phyloP scores from a whole-genome alignment of 2,329 filamentous ascomycete species.

The Venturia aucupariae region DNA sequence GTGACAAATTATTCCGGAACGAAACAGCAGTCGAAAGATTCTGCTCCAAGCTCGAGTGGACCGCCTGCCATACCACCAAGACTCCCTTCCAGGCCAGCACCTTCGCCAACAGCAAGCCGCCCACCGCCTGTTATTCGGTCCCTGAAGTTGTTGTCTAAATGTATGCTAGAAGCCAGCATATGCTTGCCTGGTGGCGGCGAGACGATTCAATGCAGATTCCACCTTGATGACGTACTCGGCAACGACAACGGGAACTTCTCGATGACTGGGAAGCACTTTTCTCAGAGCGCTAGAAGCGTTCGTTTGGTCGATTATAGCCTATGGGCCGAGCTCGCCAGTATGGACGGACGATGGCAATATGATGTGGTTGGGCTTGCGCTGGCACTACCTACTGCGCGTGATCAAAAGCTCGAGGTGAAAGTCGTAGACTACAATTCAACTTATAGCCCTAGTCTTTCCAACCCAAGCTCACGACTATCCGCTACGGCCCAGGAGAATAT shows the following conservation, averaged over 20 bases:
- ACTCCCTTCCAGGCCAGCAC: not conserved
- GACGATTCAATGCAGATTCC: not conserved
- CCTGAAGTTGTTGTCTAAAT: not conserved
- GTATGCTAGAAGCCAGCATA: not conserved
- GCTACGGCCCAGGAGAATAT: not conserved
- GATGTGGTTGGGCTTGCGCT: not conserved
- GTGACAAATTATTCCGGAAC: not conserved
- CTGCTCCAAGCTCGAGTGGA: not conserved
- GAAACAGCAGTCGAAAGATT: not conserved
- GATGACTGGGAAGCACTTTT: not conserved
- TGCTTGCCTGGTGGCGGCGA: not conserved
- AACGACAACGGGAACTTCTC: not conserved
- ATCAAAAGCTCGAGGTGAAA: not conserved
- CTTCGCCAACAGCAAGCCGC: not conserved
- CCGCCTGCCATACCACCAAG: not conserved
- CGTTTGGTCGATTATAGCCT: constrained; percentile 3
- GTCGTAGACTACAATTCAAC: not conserved
- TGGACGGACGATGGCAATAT: not conserved
- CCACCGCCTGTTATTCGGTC: not conserved
- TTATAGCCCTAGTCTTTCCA: not conserved
- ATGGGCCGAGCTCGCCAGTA: not conserved
- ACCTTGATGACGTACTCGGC: not conserved
- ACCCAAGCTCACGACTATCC: not conserved
- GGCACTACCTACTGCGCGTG: not conserved
- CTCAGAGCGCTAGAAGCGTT: not conserved